These are phyloP conservation scores for Boechera divaricarpa DNA, from an alignment of 345 rosid genomes.

Conservation along the genomic window DNA sequence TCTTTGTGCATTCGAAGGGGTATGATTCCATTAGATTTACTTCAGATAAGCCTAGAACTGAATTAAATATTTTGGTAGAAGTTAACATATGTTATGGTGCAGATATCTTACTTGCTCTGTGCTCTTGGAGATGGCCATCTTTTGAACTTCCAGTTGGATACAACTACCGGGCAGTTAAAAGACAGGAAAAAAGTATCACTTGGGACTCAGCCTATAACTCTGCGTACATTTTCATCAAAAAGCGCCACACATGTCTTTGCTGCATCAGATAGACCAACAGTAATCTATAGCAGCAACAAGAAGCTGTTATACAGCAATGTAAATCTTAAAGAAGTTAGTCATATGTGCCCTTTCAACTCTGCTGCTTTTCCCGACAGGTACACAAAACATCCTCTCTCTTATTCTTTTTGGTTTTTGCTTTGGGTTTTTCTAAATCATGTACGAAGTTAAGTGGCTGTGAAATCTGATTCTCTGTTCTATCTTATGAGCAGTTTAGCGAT, in stretches of 20 bases:
- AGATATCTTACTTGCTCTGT: slow-evolving; percentile 93
- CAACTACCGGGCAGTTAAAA: slow-evolving; percentile 77
- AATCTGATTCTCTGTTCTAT: slow-evolving; percentile 38
- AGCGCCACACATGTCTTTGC: slow-evolving; percentile 90
- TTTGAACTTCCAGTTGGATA: slow-evolving; percentile 81
- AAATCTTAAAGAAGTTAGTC: slow-evolving; percentile 95
- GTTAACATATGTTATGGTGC: slow-evolving; percentile 37
- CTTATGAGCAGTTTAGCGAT: slow-evolving; percentile 78
- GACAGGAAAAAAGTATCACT: slow-evolving; percentile 97
- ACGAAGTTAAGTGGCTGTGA: neutral
- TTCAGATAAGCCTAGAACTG: slow-evolving; percentile 19
- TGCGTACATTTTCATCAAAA: slow-evolving; percentile 95
- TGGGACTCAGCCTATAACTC: slow-evolving; percentile 97
- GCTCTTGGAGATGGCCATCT: slow-evolving; percentile 99
- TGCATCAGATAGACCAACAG: slow-evolving; percentile 96
- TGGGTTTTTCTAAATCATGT: slow-evolving; percentile 29
- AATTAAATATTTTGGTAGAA: neutral
- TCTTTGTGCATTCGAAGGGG: slow-evolving; percentile 97
- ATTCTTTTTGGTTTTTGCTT: slow-evolving; percentile 13
- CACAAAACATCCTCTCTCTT: neutral
- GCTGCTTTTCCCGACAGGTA: slow-evolving; percentile 99
- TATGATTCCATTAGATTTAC: slow-evolving; percentile 46
- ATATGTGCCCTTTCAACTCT: slow-evolving; percentile 98
- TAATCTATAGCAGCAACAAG: slow-evolving; percentile 96
- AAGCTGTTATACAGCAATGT: slow-evolving; percentile 96